These are phyloP conservation scores for Psophocarpus tetragonolobus DNA, from an alignment of 306 rosid species.

Conservation along the genomic window DNA sequence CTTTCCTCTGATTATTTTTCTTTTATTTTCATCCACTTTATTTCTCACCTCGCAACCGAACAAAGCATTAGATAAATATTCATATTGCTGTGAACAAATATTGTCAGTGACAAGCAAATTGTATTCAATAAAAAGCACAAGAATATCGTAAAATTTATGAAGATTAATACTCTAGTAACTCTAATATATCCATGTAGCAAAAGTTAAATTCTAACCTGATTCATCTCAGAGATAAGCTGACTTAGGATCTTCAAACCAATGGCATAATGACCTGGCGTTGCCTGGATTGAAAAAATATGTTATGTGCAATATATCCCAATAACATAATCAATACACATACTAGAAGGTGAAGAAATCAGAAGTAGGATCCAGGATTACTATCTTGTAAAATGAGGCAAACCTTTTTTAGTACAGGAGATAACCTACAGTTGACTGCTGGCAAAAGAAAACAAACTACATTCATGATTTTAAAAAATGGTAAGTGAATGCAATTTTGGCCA, in stretches of 20 bases:
- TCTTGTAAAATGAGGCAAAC: not conserved
- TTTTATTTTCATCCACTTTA: too few relatives aligned
- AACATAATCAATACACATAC: not conserved
- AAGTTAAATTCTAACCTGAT: constrained; percentile 69
- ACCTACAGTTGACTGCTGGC: not conserved
- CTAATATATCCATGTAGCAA: constrained; percentile 17
- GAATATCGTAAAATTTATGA: not conserved
- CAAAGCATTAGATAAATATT: not conserved
- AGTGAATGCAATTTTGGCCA: not conserved
- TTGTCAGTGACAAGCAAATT: not conserved
- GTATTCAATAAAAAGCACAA: not conserved
- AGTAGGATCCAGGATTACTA: not conserved
- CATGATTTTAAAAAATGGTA: not conserved
- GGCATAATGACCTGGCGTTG: constrained; percentile 88
- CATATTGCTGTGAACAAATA: not conserved
- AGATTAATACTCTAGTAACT: not conserved
- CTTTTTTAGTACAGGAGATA: not conserved
- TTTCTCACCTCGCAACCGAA: too few relatives aligned
- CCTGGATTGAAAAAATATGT: constrained; percentile 51
- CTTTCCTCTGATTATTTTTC: too few relatives aligned
- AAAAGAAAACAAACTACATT: not conserved
- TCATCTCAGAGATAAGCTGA: constrained; percentile 98
- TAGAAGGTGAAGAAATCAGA: constrained; percentile 10
- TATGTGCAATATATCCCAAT: constrained; percentile 15
- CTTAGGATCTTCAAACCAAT: constrained; percentile 95